Evolutionary conservation across 2,329 filamentous ascomycete species (phyloP).

Genomic region (Pleurostoma richardsiae): DNA sequence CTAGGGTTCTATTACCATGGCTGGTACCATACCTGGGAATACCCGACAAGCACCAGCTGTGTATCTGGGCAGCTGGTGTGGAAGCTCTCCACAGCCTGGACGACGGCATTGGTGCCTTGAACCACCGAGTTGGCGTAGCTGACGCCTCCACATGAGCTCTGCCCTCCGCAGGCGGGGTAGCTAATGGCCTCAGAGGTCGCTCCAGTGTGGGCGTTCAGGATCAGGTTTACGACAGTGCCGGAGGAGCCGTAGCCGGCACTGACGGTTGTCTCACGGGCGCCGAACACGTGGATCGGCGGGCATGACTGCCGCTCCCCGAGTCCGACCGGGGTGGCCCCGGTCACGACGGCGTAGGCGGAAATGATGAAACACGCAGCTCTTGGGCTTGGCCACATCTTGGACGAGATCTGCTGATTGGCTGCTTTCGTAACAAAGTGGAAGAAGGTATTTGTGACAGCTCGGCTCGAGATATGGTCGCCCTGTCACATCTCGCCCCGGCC

Average conservation of each 20-base stretch:
- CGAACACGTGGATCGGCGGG: constrained; percentile 42
- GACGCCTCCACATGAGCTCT: constrained; percentile 46
- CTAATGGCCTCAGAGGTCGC: constrained; percentile 39
- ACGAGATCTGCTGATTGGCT: neutral
- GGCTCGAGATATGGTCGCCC: too few relatives aligned
- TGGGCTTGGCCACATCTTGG: neutral
- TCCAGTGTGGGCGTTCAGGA: constrained; percentile 37
- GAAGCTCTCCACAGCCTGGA: constrained; percentile 50
- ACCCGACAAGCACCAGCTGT: constrained; percentile 56
- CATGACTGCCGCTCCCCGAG: constrained; percentile 28
- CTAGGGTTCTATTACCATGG: neutral
- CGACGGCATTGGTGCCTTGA: constrained; percentile 50
- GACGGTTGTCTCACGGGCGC: constrained; percentile 44
- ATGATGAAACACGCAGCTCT: constrained; percentile 3
- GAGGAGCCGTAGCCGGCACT: constrained; percentile 38
- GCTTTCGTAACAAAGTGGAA: too few relatives aligned
- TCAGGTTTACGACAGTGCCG: constrained; percentile 36
- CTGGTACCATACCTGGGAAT: constrained; percentile 44
- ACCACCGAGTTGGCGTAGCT: constrained; percentile 51
- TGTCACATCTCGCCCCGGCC: too few relatives aligned
- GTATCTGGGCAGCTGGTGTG: constrained; percentile 50
- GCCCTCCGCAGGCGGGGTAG: constrained; percentile 56
- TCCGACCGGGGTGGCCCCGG: constrained; percentile 10
- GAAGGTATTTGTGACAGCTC: too few relatives aligned
- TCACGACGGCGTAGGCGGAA: constrained; percentile 8